phyloP scores from a whole-genome alignment of 345 rosid genomes.

The Sonneratia caseolaris region DNA sequence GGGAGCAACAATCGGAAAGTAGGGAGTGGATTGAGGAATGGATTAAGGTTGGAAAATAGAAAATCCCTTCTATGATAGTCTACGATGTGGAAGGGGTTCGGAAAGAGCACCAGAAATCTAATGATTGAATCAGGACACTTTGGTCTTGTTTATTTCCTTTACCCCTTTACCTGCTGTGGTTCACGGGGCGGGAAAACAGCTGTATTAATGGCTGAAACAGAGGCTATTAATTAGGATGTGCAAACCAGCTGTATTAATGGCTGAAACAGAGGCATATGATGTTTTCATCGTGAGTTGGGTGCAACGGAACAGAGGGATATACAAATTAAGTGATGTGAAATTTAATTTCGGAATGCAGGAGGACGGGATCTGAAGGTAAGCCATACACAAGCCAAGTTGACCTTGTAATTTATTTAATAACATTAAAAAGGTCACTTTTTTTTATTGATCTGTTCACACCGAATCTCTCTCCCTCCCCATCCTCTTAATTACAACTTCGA shows the following conservation, averaged over 20 bases:
- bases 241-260: background rate
- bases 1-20: too few species aligned
- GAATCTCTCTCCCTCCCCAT: background rate
- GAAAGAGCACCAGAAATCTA: too few species aligned
- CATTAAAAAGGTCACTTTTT: background rate
- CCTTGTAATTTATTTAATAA: background rate
- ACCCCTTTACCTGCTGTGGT: background rate
- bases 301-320: background rate
- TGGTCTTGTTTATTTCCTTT: too few species aligned
- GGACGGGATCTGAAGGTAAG: background rate
- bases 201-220: constrained; percentile 7
- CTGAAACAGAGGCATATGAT: background rate
- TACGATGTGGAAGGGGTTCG: too few species aligned
- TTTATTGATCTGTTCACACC: constrained; percentile 5
- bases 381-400: background rate
- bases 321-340: background rate
- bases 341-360: background rate
- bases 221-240: constrained; percentile 3
- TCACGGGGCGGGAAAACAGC: too few species aligned
- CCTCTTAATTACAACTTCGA: constrained; percentile 3
- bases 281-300: background rate
- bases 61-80: too few species aligned
- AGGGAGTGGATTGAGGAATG: too few species aligned
- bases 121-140: too few species aligned
- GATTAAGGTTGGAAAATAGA: too few species aligned